Evolutionary conservation across 331 rosid genomes (phyloP), one percentile per base, ranked within the genome.

Genomic region (Quercus tomentella): DNA sequence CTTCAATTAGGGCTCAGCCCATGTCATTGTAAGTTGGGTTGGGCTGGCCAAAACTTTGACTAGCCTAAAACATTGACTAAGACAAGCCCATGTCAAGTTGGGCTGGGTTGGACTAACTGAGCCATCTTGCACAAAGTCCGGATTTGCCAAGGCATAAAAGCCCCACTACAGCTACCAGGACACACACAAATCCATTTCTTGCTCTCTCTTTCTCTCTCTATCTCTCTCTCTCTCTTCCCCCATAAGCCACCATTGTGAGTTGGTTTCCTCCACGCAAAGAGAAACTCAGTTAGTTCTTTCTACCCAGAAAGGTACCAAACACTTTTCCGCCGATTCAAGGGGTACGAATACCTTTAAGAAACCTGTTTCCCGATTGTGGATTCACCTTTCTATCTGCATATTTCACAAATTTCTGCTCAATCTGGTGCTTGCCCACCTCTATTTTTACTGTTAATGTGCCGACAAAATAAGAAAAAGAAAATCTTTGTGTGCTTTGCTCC

Each of bases 251-350:
- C 55, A 49, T 49, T 49, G 17, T 21, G 73, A 81, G 76, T 76
- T 82, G 84, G 88, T 85, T 82, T 75, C 84, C 86, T 85, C 88
- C 88, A 78, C 88, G 88, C 83, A 79, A 82, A 75, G 86, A 51
- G 81, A 49, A 49, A 81, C 79, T 61, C 72, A 58, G 52, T 20
- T 56, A 21, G 72, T 56, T 72, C 73, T 80, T 77, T 71, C 81
- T 69, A 37, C 80, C 80, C 80, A 31, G 62, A 66, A 79, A 79
- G 86, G 84, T 66, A 70, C 81, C 81, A 78, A 70, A 56, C 61
- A 55, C 82, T 81, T 66, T 79, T 79, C 79, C 62, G 74, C 65
- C 88, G 75, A 62, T 69, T 61, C 55, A 75, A 52, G 26, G 31
- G 33, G 67, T 68, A 30, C 75, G 70, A 66, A 25, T 18, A 28